These are phyloP conservation scores for Agmasoma carcini DNA, from an alignment of 371 early-diverging fungal species.

Conservation along the genomic window DNA sequence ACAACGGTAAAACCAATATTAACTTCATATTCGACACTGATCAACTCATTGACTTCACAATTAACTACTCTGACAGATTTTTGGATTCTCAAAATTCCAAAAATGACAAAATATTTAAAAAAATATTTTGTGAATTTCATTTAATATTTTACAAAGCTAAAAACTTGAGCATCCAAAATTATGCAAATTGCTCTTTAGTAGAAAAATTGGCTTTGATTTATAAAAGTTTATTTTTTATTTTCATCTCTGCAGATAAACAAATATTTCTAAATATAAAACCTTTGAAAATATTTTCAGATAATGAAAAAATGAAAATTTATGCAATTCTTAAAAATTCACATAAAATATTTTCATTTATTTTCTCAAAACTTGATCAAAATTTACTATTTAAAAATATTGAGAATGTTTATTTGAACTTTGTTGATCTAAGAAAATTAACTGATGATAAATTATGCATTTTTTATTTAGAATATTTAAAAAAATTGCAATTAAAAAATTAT, in stretches of 20 bases:
- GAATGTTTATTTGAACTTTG: neutral
- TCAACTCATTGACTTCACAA: neutral
- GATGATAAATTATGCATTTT: neutral
- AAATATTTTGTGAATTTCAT: neutral
- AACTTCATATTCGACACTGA: neutral
- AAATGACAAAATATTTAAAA: neutral
- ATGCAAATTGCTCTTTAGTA: neutral
- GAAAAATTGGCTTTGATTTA: neutral
- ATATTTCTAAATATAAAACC: neutral
- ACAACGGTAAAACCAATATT: too few species aligned
- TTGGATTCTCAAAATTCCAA: neutral
- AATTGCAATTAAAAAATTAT: neutral
- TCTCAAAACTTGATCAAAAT: neutral
- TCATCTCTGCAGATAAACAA: neutral
- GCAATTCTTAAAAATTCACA: neutral
- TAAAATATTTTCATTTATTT: neutral
- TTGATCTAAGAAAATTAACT: neutral
- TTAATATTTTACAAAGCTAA: neutral
- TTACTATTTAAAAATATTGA: neutral
- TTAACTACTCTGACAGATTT: neutral
- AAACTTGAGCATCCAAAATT: neutral
- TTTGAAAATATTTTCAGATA: neutral
- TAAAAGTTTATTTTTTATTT: constrained; percentile 4
- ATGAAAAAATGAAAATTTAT: neutral
- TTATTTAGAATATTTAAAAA: neutral